Percentiles rank a stretch among this genome's conserved stretches.
These are phyloP conservation scores for Nymphaea colorata DNA, from an alignment of 164 flowering plant species.

Conservation along the genomic window DNA sequence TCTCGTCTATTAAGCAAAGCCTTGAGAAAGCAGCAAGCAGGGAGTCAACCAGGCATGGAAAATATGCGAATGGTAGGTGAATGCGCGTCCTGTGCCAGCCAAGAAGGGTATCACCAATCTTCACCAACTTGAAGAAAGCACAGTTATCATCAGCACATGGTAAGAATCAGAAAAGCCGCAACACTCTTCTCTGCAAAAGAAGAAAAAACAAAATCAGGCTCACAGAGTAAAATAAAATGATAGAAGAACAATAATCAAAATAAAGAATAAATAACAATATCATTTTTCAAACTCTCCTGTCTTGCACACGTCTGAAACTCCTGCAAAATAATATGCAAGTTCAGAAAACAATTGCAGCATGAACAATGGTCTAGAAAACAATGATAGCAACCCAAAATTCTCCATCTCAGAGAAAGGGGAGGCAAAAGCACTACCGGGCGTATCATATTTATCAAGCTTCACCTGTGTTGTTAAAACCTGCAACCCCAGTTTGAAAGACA, in stretches of 20 bases:
- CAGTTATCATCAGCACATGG: too few species aligned
- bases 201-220: too few species aligned
- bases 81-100: too few species aligned
- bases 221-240: background rate
- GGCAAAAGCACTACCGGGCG: background rate
- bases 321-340: slow-evolving; percentile 35
- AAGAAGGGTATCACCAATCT: too few species aligned
- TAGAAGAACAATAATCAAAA: background rate
- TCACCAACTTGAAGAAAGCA: too few species aligned
- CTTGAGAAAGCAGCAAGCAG: too few species aligned
- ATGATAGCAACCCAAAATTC: background rate
- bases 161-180: too few species aligned
- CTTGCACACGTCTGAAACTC: slow-evolving; percentile 19
- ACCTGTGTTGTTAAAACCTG: background rate
- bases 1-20: too few species aligned
- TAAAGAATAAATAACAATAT: background rate
- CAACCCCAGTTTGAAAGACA: background rate
- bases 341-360: slow-evolving; percentile 12
- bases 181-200: too few species aligned
- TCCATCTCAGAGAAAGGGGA: background rate
- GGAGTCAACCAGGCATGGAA: too few species aligned
- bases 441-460: background rate
- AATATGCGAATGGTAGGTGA: too few species aligned
- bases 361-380: background rate
- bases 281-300: slow-evolving; percentile 2